Percentiles rank a stretch among this genome's conserved stretches.
Conservation (phyloP, 1,139 yeast species). For the Nakaseomyces kungkrabaensis region DNA sequence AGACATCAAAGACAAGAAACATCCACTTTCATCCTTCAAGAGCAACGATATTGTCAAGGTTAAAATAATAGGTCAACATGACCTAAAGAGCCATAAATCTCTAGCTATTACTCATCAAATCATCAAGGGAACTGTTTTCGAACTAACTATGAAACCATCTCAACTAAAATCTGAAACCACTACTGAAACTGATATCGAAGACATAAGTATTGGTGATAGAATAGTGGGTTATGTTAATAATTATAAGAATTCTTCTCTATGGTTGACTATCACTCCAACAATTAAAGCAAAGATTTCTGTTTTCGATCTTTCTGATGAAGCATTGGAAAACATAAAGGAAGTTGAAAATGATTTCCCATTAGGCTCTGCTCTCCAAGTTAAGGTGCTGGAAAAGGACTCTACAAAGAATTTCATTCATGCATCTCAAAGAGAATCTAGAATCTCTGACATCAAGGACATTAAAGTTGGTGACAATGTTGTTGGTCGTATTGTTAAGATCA, state of each 20-base stretch:
- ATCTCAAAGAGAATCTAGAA: constrained; percentile 38
- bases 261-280: constrained; percentile 64
- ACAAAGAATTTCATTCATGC: constrained; percentile 42
- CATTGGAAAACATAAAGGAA: constrained; percentile 32
- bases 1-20: constrained; percentile 47
- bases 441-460: constrained; percentile 42
- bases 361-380: constrained; percentile 60
- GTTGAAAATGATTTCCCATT: constrained; percentile 51
- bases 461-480: constrained; percentile 52
- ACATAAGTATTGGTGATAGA: constrained; percentile 47
- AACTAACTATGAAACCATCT: constrained; percentile 48
- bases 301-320: constrained; percentile 54
- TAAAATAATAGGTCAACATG: constrained; percentile 69
- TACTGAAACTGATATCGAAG: constrained; percentile 34
- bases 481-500: constrained; percentile 55
- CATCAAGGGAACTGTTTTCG: constrained; percentile 50
- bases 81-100: constrained; percentile 59
- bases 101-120: constrained; percentile 57
- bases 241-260: constrained; percentile 46
- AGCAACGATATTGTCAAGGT: constrained; percentile 52
- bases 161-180: constrained; percentile 36
- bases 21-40: constrained; percentile 53
- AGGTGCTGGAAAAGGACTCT: constrained; percentile 32
- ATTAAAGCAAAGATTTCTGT: constrained; percentile 59
- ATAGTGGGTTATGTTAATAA: constrained; percentile 61